These are phyloP conservation scores for Hagleromyces aurorensis DNA, from an alignment of 805 yeast species.

Conservation along the genomic window DNA sequence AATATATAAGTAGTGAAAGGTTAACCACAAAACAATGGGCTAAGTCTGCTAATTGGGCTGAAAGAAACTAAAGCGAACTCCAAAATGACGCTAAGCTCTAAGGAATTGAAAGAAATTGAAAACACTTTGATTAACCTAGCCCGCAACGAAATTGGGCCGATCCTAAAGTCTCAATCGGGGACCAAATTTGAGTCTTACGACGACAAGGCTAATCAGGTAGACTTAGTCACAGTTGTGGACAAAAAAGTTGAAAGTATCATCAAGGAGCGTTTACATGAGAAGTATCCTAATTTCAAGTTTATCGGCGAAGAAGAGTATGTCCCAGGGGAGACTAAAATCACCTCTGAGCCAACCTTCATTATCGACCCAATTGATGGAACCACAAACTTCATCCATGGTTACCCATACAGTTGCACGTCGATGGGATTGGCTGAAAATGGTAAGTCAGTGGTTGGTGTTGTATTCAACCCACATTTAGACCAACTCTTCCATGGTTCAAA, in stretches of 20 bases:
- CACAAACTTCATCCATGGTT: constrained; percentile 54
- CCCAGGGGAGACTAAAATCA: constrained; percentile 39
- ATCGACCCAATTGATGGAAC: constrained; percentile 65
- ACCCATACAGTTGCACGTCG: constrained; percentile 56
- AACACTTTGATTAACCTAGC: constrained; percentile 17
- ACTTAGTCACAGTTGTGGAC: constrained; percentile 54
- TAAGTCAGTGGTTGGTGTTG: constrained; percentile 52
- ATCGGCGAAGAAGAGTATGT: constrained; percentile 56
- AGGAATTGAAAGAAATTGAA: constrained; percentile 24
- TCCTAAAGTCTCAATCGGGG: constrained; percentile 21
- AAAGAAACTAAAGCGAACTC: constrained; percentile 2
- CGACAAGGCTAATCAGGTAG: constrained; percentile 54
- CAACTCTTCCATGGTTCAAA: constrained; percentile 46
- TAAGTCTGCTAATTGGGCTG: neutral
- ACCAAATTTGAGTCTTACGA: constrained; percentile 35
- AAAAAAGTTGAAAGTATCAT: constrained; percentile 43
- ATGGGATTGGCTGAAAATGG: constrained; percentile 45
- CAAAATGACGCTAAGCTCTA: constrained; percentile 14
- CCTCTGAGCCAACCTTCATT: constrained; percentile 50
- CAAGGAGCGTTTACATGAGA: constrained; percentile 20
- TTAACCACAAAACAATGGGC: no score
- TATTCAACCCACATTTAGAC: constrained; percentile 53
- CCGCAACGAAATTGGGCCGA: constrained; percentile 22
- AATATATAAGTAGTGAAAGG: no score
- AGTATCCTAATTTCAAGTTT: constrained; percentile 44